Conservation (phyloP, 805 yeast species). For the Candida ipomoeae region DNA sequence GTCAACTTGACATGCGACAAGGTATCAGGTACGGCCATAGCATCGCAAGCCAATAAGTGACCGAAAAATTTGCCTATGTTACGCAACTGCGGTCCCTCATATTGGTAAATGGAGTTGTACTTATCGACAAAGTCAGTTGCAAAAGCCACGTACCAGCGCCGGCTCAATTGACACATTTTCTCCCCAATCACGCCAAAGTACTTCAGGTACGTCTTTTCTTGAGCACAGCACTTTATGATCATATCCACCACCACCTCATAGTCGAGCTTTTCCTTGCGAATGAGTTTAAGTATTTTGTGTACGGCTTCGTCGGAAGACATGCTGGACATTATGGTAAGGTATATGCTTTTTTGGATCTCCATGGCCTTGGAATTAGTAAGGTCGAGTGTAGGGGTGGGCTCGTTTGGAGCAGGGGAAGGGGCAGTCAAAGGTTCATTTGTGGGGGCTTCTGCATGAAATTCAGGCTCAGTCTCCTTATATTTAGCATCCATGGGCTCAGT, state of each 20-base stretch:
- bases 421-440: not conserved
- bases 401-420: not conserved
- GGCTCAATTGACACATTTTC: conserved; percentile 49
- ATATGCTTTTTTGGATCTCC: conserved; percentile 70
- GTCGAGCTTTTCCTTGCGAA: conserved; percentile 17
- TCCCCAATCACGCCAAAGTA: conserved; percentile 77
- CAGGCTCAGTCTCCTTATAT: too few relatives aligned
- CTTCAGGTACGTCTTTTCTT: conserved; percentile 82
- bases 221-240: conserved; percentile 75
- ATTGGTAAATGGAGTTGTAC: conserved; percentile 58
- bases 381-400: conserved; percentile 35
- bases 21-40: conserved; percentile 55
- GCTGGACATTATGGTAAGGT: conserved; percentile 81
- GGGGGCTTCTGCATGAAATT: not conserved
- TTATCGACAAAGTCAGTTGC: conserved; percentile 48
- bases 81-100: conserved; percentile 68
- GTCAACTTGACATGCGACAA: conserved; percentile 56
- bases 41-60: conserved; percentile 68
- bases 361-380: conserved; percentile 62
- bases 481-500: not conserved
- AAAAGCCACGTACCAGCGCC: conserved; percentile 57
- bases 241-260: conserved; percentile 55
- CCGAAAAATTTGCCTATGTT: conserved; percentile 86
- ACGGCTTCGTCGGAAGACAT: conserved; percentile 91
- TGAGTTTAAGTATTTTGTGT: conserved; percentile 66